These are phyloP conservation scores for Pyrenochaeta sp. DNA, from an alignment of 2,329 filamentous ascomycete species.

Conservation along the genomic window DNA sequence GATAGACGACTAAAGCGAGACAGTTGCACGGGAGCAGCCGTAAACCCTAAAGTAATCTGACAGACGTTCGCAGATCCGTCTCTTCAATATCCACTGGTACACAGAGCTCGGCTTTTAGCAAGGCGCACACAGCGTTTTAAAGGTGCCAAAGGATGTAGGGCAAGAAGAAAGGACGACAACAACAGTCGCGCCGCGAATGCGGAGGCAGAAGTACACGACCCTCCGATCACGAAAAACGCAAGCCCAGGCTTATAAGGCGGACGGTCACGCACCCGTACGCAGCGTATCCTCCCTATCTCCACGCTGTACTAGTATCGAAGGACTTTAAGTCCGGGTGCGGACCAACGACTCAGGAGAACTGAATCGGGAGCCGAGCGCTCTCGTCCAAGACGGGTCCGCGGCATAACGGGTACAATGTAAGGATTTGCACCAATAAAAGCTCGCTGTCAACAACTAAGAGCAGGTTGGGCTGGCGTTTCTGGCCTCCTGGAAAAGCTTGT, in stretches of 20 bases:
- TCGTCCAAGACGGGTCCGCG: background rate
- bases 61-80: background rate
- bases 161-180: background rate
- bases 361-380: background rate
- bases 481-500: slow-evolving; percentile 1
- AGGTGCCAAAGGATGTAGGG: background rate
- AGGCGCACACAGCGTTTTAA: background rate
- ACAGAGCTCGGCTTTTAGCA: background rate
- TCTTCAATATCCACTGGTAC: background rate
- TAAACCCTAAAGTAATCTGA: background rate
- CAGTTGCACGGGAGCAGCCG: slow-evolving; percentile 1
- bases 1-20: background rate
- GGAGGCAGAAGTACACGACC: background rate
- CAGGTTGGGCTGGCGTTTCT: background rate
- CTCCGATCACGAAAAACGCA: background rate
- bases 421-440: background rate
- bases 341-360: background rate
- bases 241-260: background rate
- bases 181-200: background rate
- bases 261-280: slow-evolving; percentile 3
- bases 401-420: background rate
- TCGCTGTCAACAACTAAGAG: background rate
- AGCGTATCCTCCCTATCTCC: slow-evolving; percentile 3
- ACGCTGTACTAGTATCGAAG: background rate
- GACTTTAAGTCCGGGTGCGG: background rate